Conservation (phyloP, 140 eudicot genomes). For the Senecio squalidus region DNA sequence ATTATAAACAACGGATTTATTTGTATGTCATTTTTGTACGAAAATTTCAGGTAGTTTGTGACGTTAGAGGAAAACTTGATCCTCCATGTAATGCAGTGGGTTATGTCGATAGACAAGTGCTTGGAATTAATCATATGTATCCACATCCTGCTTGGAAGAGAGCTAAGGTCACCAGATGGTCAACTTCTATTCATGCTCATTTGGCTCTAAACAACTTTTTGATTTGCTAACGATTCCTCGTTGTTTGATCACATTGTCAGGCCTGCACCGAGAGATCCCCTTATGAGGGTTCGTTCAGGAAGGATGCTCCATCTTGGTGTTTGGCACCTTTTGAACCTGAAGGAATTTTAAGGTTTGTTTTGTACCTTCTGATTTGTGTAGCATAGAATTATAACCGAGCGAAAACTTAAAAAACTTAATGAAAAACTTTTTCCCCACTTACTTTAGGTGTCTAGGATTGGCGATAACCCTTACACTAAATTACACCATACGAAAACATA, state of each 20-base stretch:
- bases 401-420: neutral
- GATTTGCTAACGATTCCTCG: neutral
- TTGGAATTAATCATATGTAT: constrained; percentile 80
- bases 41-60: constrained; percentile 52
- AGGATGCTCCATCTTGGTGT: constrained; percentile 91
- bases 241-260: constrained; percentile 30
- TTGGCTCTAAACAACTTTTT: neutral
- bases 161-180: constrained; percentile 43
- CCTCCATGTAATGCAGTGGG: constrained; percentile 93
- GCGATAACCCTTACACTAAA: too few species aligned
- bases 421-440: neutral
- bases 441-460: constrained; percentile 4
- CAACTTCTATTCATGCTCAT: constrained; percentile 13
- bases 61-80: constrained; percentile 69
- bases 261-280: constrained; percentile 75
- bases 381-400: neutral
- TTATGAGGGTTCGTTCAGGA: constrained; percentile 64
- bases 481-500: too few species aligned
- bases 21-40: neutral
- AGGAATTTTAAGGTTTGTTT: constrained; percentile 71
- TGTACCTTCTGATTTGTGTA: neutral
- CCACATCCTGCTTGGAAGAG: constrained; percentile 91
- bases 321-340: constrained; percentile 95
- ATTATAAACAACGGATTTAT: too few species aligned
- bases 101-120: constrained; percentile 64